Conservation (phyloP, 2,329 filamentous ascomycete species). For the Akanthomyces uredinophilus region DNA sequence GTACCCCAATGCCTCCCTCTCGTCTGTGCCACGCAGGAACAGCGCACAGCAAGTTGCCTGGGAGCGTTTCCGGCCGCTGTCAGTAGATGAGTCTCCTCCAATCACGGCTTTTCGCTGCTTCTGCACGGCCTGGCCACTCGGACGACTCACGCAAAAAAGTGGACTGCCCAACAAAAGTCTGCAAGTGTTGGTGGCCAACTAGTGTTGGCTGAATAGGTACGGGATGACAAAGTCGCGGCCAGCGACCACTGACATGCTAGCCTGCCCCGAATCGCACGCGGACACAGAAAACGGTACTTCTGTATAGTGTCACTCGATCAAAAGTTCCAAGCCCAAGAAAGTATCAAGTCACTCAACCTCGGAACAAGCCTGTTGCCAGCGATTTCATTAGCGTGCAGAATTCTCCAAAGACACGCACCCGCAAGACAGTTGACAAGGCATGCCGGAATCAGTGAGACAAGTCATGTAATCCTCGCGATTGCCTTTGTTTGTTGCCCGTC, state of each 20-base stretch:
- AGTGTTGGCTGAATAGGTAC: background rate
- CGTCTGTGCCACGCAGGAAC: background rate
- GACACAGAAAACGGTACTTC: background rate
- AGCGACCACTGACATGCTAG: background rate
- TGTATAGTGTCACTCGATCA: background rate
- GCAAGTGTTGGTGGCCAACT: background rate
- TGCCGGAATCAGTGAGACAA: background rate
- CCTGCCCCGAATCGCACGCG: background rate
- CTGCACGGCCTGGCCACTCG: background rate
- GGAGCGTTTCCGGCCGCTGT: background rate
- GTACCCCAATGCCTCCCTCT: background rate
- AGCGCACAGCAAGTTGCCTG: background rate
- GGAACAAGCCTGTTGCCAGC: background rate
- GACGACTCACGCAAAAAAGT: constrained; percentile 7
- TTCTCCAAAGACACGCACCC: background rate
- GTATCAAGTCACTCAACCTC: background rate
- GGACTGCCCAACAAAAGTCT: constrained; percentile 3
- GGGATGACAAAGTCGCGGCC: background rate
- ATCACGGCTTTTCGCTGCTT: background rate
- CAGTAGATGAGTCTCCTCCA: background rate
- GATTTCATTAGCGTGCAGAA: background rate
- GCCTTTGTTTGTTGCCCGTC: background rate
- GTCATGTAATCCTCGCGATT: background rate
- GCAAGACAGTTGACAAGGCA: background rate
- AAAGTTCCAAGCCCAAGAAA: background rate